Base-by-base conservation (phyloP, 371 early-diverging fungal genomes). In the Nematocida sp. region DNA sequence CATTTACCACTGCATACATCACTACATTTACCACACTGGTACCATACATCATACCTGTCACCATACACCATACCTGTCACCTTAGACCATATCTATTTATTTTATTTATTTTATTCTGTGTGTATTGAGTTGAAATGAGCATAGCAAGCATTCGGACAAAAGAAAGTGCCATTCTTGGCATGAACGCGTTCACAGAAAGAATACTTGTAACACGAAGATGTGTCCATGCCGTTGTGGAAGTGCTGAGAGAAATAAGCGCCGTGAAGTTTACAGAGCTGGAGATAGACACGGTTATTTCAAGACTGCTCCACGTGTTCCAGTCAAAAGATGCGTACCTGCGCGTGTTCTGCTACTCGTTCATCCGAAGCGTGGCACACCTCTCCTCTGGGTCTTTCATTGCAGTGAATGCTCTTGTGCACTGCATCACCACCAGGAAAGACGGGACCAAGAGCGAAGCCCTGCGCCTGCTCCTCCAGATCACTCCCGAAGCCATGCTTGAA, bases 321-420 rank as follows among this genome's bases (percentile, higher is more conserved):
- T 63, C 70, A 1, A 80, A 76, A 40, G 81, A 82, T 25, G 29
- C 37, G 23, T 82, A 82, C 46, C 53, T 82, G 25, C 78, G 78
- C 48, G 37, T 45, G 23, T 29, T 77, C 7, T 52, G 77, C 7
- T 82, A 79, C 45, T 32, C 76, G 29, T 45, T 76, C 8, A 46
- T 80, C 11, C 56, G 76, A 53, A 52, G 55, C 41, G 21, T 65
- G 17, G 54, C 60, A 21, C 56, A 67, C 13, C 45, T 62, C 5
- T 65, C 64, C 27, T 66, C 66, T n/a, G 78, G 76, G 4, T 62
- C 79, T 5, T 66, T 83, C 63, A 50, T 83, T 2, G 78, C 75
- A 2, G 77, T 81, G 2, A 83, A 79, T 52, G 64, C 63, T 49
- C 37, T 83, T 15, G 36, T 76, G 46, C 79, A 80, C 27, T 77